phyloP scores from a whole-genome alignment of 352 stramenopile genomes.

The Globisporangium paroecandrum region DNA sequence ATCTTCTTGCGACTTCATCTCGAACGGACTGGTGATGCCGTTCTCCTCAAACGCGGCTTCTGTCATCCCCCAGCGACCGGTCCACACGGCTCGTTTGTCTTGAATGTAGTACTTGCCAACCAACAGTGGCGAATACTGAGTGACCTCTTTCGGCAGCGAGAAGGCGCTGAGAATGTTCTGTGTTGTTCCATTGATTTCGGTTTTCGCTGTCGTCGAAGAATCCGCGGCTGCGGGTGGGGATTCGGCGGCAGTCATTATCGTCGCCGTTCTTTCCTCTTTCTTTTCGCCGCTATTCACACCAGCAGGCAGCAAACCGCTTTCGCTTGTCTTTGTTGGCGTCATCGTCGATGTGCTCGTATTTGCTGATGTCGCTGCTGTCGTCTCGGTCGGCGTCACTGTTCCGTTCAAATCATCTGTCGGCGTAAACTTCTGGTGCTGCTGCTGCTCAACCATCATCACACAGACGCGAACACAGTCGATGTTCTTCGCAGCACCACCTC shows the following conservation, averaged over 20 bases:
- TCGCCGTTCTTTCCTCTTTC: conserved; percentile 1
- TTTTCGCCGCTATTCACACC: conserved; percentile 11
- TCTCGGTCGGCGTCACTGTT: conserved; percentile 19
- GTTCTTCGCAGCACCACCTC: conserved; percentile 13
- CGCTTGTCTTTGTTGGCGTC: conserved; percentile 12
- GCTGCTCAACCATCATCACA: conserved; percentile 65
- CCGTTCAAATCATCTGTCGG: conserved; percentile 22
- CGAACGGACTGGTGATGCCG: conserved; percentile 75
- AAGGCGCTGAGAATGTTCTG: conserved; percentile 10
- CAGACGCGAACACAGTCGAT: conserved; percentile 49
- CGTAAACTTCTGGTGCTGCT: conserved; percentile 31
- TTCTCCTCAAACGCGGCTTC: conserved; percentile 74
- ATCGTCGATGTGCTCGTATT: conserved; percentile 28
- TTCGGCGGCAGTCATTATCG: neutral
- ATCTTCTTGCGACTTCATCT: conserved; percentile 87
- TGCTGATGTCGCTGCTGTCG: conserved; percentile 13
- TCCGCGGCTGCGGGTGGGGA: neutral
- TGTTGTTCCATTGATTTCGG: neutral
- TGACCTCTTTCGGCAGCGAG: conserved; percentile 44
- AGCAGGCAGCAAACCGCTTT: conserved; percentile 6
- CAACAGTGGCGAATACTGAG: conserved; percentile 69
- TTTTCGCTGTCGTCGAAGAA: neutral
- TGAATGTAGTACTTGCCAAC: conserved; percentile 84
- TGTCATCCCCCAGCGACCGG: conserved; percentile 80
- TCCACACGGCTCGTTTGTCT: conserved; percentile 78